Conservation (phyloP, 352 stramenopile genomes). For the Globisporangium okanoganense region DNA sequence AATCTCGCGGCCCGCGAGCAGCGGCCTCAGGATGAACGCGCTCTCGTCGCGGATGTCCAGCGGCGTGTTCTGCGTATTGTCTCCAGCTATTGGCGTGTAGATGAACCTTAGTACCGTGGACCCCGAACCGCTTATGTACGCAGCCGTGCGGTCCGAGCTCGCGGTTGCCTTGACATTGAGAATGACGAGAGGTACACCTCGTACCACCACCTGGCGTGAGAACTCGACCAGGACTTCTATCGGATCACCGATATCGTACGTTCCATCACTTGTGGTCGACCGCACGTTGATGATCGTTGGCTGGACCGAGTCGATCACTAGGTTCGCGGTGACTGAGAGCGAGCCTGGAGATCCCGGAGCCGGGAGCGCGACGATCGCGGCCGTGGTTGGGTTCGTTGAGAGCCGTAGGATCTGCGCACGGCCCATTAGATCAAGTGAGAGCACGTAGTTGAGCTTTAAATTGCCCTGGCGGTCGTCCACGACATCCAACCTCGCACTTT, state of each 20-base stretch:
- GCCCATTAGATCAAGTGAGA: constrained; percentile 29
- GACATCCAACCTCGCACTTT: constrained; percentile 33
- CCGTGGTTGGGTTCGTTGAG: constrained; percentile 40
- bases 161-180: constrained; percentile 38
- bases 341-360: constrained; percentile 43
- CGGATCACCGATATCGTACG: constrained; percentile 55
- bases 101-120: constrained; percentile 43
- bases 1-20: constrained; percentile 26
- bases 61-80: constrained; percentile 37
- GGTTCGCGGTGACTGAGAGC: constrained; percentile 32
- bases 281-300: constrained; percentile 43
- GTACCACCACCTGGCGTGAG: constrained; percentile 43
- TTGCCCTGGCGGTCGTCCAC: constrained; percentile 42
- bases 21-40: constrained; percentile 39
- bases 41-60: constrained; percentile 41
- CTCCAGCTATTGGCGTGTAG: constrained; percentile 37
- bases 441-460: constrained; percentile 40
- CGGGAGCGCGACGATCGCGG: constrained; percentile 35
- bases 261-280: constrained; percentile 38
- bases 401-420: constrained; percentile 43
- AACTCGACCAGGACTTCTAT: constrained; percentile 57
- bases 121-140: constrained; percentile 46
- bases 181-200: constrained; percentile 34
- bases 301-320: constrained; percentile 44
- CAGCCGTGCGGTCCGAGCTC: constrained; percentile 30